Conservation (phyloP, 2,329 filamentous ascomycete species). For the Colletotrichum liaoningense region DNA sequence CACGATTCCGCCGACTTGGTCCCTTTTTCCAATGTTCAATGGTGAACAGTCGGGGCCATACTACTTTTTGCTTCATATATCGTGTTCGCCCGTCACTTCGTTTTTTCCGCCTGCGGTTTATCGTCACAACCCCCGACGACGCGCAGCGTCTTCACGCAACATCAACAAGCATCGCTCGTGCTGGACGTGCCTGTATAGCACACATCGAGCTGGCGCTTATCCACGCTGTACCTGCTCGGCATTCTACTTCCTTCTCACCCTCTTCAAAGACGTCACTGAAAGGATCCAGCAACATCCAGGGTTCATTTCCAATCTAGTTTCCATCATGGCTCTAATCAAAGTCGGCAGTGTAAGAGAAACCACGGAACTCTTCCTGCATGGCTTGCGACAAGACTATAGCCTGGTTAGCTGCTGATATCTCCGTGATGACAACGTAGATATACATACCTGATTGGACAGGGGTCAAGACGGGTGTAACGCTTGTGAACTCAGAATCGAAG, state of each 20-base stretch:
- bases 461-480: conserved; percentile 95
- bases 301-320: neutral
- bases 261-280: neutral
- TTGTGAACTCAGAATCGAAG: conserved; percentile 98
- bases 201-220: neutral
- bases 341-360: conserved; percentile 96
- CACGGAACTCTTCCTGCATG: conserved; percentile 99
- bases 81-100: conserved; percentile 19
- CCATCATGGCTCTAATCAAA: conserved; percentile 69
- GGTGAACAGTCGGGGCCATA: conserved; percentile 22
- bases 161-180: neutral
- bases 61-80: conserved; percentile 19
- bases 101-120: conserved; percentile 11
- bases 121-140: conserved; percentile 13
- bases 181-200: conserved; percentile 7
- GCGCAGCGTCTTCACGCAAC: conserved; percentile 13
- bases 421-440: neutral
- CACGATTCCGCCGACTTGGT: conserved; percentile 11
- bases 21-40: conserved; percentile 24
- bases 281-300: neutral
- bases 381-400: conserved; percentile 88
- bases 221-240: neutral
- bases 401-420: conserved; percentile 10
- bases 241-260: conserved; percentile 1
- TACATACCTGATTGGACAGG: conserved; percentile 94